Evolutionary conservation across 1,284 basidiomycete genomes (phyloP), one percentile per base, ranked within the genome.

Genomic region (Tausonia pullulans): DNA sequence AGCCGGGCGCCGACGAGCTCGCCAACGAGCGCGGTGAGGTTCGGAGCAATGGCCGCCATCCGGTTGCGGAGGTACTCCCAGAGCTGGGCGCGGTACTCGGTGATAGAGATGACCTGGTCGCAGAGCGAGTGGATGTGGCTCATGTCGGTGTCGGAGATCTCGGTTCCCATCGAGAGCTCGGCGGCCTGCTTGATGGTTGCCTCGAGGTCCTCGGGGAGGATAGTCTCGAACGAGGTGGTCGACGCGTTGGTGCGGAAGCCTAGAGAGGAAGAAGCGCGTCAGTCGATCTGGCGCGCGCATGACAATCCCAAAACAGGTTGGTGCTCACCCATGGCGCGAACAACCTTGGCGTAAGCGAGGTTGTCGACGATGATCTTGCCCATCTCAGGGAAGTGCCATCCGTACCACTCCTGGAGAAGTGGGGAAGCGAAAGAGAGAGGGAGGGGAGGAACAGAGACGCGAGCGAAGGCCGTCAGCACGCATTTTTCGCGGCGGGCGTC

Each of bases 311-410:
- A 50, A 16, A 46, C 14, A 60, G 65, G 14, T 58, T 45, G 51
- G 11, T 11, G 74, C 80, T 60, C 72, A 86, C 87, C 92, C 90
- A 96, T 93, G 50, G 81, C 77, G 69, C 86, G 86, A 71, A 96
- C 84, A 66, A 88, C 86, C 78, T 93, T 95, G 67, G 96, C 92
- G 76, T 98, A 98, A 40, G 94, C 93, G 64, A 95, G 80, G 78
- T 96, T 98, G 81, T 98, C 95, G 69, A 87, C 85, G 70, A 98
- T 88, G 76, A 98, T 97, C 81, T 98, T 98, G 71, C 87, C 90
- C 88, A 98, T 91, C 78, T 98, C 95, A 9, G 95, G 95, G 83
- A 98, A 98, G 80, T 98, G 95, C 95, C 95, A 98, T 40, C 95
- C 95, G 74, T 98, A 98, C 95, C 95, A 98, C 83, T 98, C 95